Evolutionary conservation across 2,329 filamentous ascomycete species (phyloP), one percentile per base, ranked within the genome.

Genomic region (Didymella sp.): DNA sequence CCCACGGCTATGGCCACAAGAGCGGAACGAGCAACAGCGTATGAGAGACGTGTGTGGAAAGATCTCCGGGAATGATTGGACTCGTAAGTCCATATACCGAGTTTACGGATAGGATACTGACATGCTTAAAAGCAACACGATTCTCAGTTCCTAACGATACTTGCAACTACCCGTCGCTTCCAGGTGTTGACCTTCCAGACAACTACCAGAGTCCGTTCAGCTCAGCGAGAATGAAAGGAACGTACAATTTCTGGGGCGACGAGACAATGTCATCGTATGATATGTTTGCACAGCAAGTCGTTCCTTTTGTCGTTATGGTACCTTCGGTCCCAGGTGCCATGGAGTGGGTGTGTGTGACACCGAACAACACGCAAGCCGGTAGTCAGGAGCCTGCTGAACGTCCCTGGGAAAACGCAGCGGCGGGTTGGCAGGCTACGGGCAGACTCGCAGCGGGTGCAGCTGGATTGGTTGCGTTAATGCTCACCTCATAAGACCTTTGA

Each of bases 321-420:
- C 24, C 30, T 33, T 6, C 15, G 30, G 13, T 15, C 8, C n/a
- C 30, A 13, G 30, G n/a, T 33, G 15, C 30, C n/a, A n/a, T 33
- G 30, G n/a, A 46, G 25, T 30, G 44, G 2, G 41, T 52, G 9
- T 52, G 50, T 28, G 37, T 49, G 1, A 41, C 35, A 27, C 35
- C 46, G 8, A 46, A 45, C 8, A 46, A 30, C 6, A 52, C 42
- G 17, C 50, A 31, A 25, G 17, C 24, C 1, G 50, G 33, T 40
- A 44, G 41, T 31, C 41, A 17, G 25, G 17, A 11, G 33, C 33
- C n/a, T 21, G n/a, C 15, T 11, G n/a, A n/a, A 21, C n/a, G 7
- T n/a, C 33, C 33, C 3, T 37, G 17, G 33, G n/a, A 37, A 6
- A 21, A 37, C n/a, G 33, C 6, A 2, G 33, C 33, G 2, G 9